These are phyloP conservation scores for Wilcoxina mikolae DNA, from an alignment of 495 filamentous ascomycete genomes.

Conservation along the genomic window DNA sequence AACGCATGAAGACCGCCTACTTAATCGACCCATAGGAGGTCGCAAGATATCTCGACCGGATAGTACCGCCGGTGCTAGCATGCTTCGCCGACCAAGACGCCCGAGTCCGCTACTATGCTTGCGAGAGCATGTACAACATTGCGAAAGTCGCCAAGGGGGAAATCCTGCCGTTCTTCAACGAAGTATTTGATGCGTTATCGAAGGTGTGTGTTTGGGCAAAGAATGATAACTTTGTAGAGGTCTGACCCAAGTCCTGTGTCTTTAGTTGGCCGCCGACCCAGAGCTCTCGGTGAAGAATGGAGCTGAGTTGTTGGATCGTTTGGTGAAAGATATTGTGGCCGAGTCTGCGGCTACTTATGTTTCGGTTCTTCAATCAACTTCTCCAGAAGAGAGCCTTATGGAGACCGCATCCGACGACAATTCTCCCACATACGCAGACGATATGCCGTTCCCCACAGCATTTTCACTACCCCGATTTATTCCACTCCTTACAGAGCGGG, in stretches of 20 bases:
- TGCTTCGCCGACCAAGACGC: constrained; percentile 99
- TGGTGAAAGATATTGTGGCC: constrained; percentile 95
- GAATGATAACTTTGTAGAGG: constrained; percentile 9
- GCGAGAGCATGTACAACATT: constrained; percentile 99
- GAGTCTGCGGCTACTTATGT: constrained; percentile 94
- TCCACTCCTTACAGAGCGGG: constrained; percentile 80
- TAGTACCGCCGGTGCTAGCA: constrained; percentile 93
- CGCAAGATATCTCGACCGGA: constrained; percentile 74
- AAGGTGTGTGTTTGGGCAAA: constrained; percentile 46
- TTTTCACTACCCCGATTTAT: constrained; percentile 89
- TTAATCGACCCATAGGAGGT: constrained; percentile 51
- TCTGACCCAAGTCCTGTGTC: neutral
- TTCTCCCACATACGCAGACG: constrained; percentile 35
- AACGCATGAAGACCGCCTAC: neutral
- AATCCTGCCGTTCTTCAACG: constrained; percentile 83
- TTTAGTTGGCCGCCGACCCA: constrained; percentile 80
- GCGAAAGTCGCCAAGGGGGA: constrained; percentile 98
- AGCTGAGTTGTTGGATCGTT: constrained; percentile 84
- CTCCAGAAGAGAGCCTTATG: constrained; percentile 33
- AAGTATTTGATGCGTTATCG: constrained; percentile 92
- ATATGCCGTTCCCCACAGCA: constrained; percentile 57
- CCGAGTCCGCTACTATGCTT: constrained; percentile 93
- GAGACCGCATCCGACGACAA: constrained; percentile 34
- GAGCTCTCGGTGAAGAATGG: constrained; percentile 98
- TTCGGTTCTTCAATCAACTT: constrained; percentile 52